phyloP scores from a whole-genome alignment of 139 green algal genomes.

The Chlorella sp. region DNA sequence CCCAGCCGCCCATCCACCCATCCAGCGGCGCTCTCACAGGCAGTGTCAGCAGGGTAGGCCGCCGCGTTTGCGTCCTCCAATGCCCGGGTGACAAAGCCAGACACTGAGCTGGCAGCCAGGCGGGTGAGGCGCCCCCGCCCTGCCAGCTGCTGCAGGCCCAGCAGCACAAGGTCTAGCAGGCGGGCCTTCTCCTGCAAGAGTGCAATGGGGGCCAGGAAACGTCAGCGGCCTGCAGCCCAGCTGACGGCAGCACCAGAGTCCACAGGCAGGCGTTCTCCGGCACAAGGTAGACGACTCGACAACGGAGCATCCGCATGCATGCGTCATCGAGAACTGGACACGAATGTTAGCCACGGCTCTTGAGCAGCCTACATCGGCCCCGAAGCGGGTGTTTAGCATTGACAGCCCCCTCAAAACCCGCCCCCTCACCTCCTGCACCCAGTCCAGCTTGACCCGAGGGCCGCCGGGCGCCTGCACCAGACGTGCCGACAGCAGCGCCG shows the following conservation, averaged over 20 bases:
- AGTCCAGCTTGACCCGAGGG: not conserved
- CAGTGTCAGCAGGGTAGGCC: not conserved
- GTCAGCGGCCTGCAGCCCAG: not conserved
- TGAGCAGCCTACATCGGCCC: too few relatives aligned
- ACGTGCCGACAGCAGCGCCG: not conserved
- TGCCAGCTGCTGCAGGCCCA: not conserved
- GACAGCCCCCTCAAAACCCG: too few relatives aligned
- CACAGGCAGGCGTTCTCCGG: too few relatives aligned
- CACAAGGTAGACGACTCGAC: too few relatives aligned
- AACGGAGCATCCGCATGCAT: too few relatives aligned
- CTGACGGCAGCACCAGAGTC: too few relatives aligned
- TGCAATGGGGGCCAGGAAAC: not conserved
- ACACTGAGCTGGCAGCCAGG: not conserved
- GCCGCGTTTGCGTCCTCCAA: not conserved
- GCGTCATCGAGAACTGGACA: too few relatives aligned
- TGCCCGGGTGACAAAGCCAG: not conserved
- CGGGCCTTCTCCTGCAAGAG: not conserved
- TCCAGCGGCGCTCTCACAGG: too few relatives aligned
- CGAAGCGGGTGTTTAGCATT: too few relatives aligned
- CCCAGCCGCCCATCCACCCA: too few relatives aligned
- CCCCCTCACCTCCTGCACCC: too few relatives aligned
- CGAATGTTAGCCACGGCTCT: too few relatives aligned
- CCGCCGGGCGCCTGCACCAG: not conserved
- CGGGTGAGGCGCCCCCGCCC: not conserved
- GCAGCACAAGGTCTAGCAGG: not conserved